Percentiles rank a stretch among this genome's conserved stretches.
Evolutionary conservation across 805 yeast genomes (phyloP).

Genomic region (Cyberlindnera japonica): DNA sequence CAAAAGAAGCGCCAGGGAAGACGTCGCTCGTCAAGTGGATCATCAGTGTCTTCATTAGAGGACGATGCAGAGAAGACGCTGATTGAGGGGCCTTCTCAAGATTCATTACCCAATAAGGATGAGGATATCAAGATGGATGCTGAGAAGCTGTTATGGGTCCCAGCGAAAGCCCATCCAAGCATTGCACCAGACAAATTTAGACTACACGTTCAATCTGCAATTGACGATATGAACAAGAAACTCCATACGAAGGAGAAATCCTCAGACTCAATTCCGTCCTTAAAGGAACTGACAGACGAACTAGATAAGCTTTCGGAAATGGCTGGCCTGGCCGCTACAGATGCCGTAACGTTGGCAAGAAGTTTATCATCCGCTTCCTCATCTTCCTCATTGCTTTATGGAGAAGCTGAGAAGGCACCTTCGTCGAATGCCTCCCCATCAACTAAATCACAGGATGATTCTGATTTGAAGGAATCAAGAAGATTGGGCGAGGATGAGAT

Average conservation of each 20-base stretch:
- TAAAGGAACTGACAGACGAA: constrained; percentile 70
- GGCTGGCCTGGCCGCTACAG: constrained; percentile 76
- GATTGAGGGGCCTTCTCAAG: constrained; percentile 14
- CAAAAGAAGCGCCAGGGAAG: constrained; percentile 23
- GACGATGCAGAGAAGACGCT: constrained; percentile 11
- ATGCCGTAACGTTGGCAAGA: constrained; percentile 80
- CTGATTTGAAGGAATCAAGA: no score
- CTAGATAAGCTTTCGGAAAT: constrained; percentile 67
- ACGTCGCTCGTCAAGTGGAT: constrained; percentile 15
- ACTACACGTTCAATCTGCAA: constrained; percentile 53
- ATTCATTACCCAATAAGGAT: constrained; percentile 28
- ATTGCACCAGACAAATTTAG: constrained; percentile 87
- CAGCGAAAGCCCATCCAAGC: constrained; percentile 91
- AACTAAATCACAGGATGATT: no score
- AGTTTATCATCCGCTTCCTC: constrained; percentile 69
- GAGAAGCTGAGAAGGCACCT: constrained; percentile 6
- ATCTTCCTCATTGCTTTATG: constrained; percentile 34
- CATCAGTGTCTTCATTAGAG: constrained; percentile 19
- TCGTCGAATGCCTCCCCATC: background rate
- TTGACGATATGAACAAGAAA: constrained; percentile 26
- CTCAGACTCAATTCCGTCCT: constrained; percentile 47
- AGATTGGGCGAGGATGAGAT: constrained; percentile 14
- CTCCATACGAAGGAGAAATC: constrained; percentile 9
- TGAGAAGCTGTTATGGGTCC: constrained; percentile 80
- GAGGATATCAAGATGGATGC: constrained; percentile 20